Conservation (phyloP, 148 eudicot genomes). For the Diospyros lotus region DNA sequence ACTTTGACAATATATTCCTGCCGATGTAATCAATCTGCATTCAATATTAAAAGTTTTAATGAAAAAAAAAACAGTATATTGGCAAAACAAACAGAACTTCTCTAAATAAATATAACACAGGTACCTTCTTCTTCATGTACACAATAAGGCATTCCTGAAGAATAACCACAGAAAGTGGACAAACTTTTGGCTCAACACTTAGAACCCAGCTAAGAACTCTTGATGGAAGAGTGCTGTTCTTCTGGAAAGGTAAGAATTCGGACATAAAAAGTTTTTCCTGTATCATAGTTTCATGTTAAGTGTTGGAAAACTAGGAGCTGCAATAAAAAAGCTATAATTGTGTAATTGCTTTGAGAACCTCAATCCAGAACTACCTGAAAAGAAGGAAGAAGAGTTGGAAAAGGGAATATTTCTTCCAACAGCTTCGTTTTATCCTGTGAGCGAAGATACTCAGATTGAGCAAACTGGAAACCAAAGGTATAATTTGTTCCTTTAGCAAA, state of each 20-base stretch:
- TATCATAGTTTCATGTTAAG: slow-evolving; percentile 22
- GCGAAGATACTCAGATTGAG: slow-evolving; percentile 51
- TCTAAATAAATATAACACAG: slow-evolving; percentile 7
- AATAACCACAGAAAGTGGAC: slow-evolving; percentile 73
- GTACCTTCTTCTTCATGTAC: slow-evolving; percentile 87
- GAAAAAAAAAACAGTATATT: background rate
- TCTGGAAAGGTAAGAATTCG: slow-evolving; percentile 81
- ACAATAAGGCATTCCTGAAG: slow-evolving; percentile 78
- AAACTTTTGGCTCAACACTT: slow-evolving; percentile 53
- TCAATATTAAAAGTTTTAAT: background rate
- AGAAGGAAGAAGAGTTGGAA: slow-evolving; percentile 85
- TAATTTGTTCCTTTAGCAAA: slow-evolving; percentile 45
- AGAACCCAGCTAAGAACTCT: slow-evolving; percentile 74
- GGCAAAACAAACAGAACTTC: background rate
- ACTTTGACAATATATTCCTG: slow-evolving; percentile 72
- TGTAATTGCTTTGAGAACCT: slow-evolving; percentile 5
- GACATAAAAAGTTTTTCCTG: slow-evolving; percentile 80
- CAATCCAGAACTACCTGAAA: slow-evolving; percentile 47
- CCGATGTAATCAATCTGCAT: slow-evolving; percentile 86
- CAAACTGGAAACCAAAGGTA: slow-evolving; percentile 62
- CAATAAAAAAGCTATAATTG: slow-evolving; percentile 10
- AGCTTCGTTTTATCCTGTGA: slow-evolving; percentile 43
- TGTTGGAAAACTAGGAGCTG: slow-evolving; percentile 8
- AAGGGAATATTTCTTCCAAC: slow-evolving; percentile 64
- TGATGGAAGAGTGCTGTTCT: slow-evolving; percentile 73